These are phyloP conservation scores for Micractinium conductrix DNA, from an alignment of 139 green algal species.

Conservation along the genomic window DNA sequence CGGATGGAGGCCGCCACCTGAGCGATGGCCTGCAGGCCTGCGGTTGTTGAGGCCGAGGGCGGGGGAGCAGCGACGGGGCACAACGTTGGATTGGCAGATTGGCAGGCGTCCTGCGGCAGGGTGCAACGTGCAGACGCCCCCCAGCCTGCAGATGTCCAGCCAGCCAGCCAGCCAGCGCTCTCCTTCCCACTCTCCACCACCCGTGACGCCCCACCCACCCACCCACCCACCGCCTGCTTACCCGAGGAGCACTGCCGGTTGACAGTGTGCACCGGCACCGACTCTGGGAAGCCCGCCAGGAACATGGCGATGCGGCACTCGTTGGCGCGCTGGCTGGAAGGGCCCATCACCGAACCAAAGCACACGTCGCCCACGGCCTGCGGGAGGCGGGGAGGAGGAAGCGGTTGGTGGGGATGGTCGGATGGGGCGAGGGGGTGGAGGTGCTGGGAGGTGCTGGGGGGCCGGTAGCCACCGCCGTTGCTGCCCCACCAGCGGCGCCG, in stretches of 20 bases:
- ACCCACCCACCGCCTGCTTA: no score
- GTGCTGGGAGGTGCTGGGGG: not conserved
- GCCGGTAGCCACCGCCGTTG: no score
- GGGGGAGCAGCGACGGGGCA: no score
- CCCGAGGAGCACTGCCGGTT: slow-evolving; percentile 76
- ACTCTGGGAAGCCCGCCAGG: slow-evolving; percentile 92
- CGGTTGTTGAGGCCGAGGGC: slow-evolving; percentile 74
- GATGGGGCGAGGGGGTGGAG: not conserved
- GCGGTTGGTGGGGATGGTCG: not conserved
- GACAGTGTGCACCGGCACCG: slow-evolving; percentile 94
- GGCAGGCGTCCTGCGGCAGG: no score
- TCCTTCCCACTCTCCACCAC: no score
- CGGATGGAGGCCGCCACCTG: slow-evolving; percentile 95
- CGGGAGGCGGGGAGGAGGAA: not conserved
- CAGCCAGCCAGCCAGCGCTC: not conserved
- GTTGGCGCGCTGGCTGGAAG: slow-evolving; percentile 93
- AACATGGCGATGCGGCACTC: slow-evolving; percentile 95
- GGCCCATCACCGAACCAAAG: slow-evolving; percentile 93
- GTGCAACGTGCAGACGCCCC: no score
- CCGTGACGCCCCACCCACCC: no score
- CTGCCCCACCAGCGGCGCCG: not conserved
- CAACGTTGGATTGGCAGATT: no score
- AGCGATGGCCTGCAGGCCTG: slow-evolving; percentile 95
- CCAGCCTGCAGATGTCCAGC: no score
- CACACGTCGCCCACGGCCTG: slow-evolving; percentile 96